Conservation (phyloP, 768 basidiomycete genomes). For the Tulasnella sp. region DNA sequence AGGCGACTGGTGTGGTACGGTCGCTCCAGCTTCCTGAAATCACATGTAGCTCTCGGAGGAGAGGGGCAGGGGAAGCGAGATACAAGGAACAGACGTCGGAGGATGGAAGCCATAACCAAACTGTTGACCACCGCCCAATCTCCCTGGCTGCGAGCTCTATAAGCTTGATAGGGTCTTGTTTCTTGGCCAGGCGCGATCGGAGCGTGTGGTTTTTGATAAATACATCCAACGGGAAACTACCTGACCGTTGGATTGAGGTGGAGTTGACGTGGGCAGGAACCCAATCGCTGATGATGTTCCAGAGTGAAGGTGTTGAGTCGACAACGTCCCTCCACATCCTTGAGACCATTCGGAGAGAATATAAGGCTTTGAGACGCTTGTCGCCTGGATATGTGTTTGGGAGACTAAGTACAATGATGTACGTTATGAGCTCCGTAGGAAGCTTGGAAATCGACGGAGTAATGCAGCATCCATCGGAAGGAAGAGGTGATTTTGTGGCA, state of each 20-base stretch:
- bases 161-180: background rate
- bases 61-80: background rate
- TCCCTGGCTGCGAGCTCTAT: background rate
- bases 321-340: background rate
- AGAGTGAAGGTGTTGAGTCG: background rate
- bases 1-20: background rate
- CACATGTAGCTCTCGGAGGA: background rate
- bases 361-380: background rate
- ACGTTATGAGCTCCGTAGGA: background rate
- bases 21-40: background rate
- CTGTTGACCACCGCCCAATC: background rate
- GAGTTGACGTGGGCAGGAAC: background rate
- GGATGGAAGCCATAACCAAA: background rate
- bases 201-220: background rate
- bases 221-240: background rate
- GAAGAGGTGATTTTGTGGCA: background rate
- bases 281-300: background rate
- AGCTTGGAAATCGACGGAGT: background rate
- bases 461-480: background rate
- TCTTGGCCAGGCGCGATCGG: background rate
- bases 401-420: background rate
- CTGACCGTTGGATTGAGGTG: background rate
- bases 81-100: background rate
- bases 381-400: background rate
- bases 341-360: background rate